Base-by-base conservation (phyloP, 2,329 filamentous ascomycete species). In the Gremmenia infestans region DNA sequence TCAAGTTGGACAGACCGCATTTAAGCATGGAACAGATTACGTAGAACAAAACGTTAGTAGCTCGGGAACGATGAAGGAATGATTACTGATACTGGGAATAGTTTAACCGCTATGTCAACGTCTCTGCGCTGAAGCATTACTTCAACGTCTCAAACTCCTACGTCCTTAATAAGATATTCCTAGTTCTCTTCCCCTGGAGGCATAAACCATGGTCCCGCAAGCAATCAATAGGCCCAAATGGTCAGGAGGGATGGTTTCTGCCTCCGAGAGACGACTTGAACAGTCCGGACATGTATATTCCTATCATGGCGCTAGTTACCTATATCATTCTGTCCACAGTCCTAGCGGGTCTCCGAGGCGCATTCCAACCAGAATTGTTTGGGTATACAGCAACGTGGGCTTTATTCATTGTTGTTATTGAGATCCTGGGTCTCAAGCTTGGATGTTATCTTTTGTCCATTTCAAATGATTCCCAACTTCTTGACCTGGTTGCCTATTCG, bases 81-180 rank as follows among this genome's bases (percentile, higher is more conserved):
- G 25, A 25, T 45, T 35, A 36, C 60, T 65, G 60, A 66, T 48
- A 22, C 35, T 40, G n/a, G 12, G 43, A 51, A 23, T 66, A 89
- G 86, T 77, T 89, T 67, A 87, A 86, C 67, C 83, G 85, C 72
- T 97, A 93, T 75, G 86, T 99, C 74, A 96, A 92, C 69, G 88
- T 97, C 65, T 87, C 88, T 14, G 90, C 91, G 17, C 81, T 99
- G 46, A 99, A 99, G 74, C 94, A 97, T 76, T 99, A 97, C 81
- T 99, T 99, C 78, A 97, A 97, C 75, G 94, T 99, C 62, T 95
- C 92, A 64, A 99, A 99, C 79, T 89, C 84, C 57, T 99, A 99
- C 74, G 94, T 99, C 70, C 80, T 95, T 70, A 91, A 87, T 75
- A 99, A 99, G 75, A 81, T 99, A 57, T 85, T 88, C 70, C 83